These are phyloP conservation scores for Fusarium transvaalense DNA, from an alignment of 2,329 filamentous ascomycete genomes.

Conservation along the genomic window DNA sequence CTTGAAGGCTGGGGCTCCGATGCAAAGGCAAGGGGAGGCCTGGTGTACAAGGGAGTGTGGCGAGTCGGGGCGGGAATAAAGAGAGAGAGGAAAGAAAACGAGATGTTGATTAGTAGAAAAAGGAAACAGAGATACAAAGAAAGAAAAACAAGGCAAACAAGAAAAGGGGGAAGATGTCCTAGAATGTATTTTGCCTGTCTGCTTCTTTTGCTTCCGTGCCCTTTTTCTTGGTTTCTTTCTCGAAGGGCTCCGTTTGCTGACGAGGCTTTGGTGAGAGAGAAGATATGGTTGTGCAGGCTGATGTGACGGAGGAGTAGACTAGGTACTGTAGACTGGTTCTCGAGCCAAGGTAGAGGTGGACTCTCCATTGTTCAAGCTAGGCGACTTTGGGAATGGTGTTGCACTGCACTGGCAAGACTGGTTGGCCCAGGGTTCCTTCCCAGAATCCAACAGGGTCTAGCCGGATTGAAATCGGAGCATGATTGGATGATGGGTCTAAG, in stretches of 20 bases:
- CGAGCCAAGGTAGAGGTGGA: slow-evolving; percentile 32
- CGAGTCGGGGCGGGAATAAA: slow-evolving; percentile 13
- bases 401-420: slow-evolving; percentile 10
- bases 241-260: slow-evolving; percentile 33
- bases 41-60: slow-evolving; percentile 34
- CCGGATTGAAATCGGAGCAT: background rate
- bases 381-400: background rate
- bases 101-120: slow-evolving; percentile 13
- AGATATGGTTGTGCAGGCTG: slow-evolving; percentile 43
- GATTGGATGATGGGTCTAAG: slow-evolving; percentile 16
- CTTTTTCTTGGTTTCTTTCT: background rate
- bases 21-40: slow-evolving; percentile 32
- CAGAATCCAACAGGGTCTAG: slow-evolving; percentile 25
- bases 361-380: slow-evolving; percentile 8
- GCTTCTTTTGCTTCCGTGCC: background rate
- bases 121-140: background rate
- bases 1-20: slow-evolving; percentile 2
- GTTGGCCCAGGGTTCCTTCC: slow-evolving; percentile 17
- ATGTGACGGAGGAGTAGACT: slow-evolving; percentile 44
- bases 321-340: slow-evolving; percentile 32
- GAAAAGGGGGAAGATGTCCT: background rate
- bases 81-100: slow-evolving; percentile 4
- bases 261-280: slow-evolving; percentile 44
- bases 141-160: slow-evolving; percentile 1
- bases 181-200: slow-evolving; percentile 23